These are phyloP conservation scores for Physcomitrellopsis africana DNA, from an alignment of 225 moss, liverwort and hornwort species.

Conservation along the genomic window DNA sequence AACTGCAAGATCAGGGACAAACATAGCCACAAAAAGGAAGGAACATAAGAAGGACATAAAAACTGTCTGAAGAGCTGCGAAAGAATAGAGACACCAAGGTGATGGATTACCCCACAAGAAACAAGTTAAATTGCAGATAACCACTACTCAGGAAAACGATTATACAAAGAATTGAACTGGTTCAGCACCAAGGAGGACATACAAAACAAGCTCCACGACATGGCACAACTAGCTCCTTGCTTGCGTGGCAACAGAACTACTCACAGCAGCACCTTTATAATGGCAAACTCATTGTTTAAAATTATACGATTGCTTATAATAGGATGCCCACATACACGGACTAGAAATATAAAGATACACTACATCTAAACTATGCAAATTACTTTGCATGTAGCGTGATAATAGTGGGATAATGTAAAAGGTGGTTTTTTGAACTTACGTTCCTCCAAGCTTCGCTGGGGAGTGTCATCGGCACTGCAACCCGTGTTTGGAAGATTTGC, in stretches of 20 bases:
- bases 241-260: constrained; percentile 9
- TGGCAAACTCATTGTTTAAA: too few relatives aligned
- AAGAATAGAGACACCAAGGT: background rate
- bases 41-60: constrained; percentile 26
- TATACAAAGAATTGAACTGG: constrained; percentile 2
- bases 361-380: background rate
- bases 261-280: background rate
- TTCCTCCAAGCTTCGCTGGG: constrained; percentile 34
- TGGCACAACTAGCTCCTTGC: background rate
- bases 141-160: background rate
- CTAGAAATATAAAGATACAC: background rate
- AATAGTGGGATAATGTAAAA: background rate
- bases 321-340: constrained; percentile 19
- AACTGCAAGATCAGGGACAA: constrained; percentile 39
- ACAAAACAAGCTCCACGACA: constrained; percentile 17
- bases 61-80: background rate
- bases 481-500: constrained; percentile 26
- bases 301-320: background rate
- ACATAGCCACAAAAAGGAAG: constrained; percentile 12
- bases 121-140: constrained; percentile 20
- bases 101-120: constrained; percentile 2
- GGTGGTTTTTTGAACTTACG: constrained; percentile 31
- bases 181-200: constrained; percentile 3
- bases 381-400: constrained; percentile 1
- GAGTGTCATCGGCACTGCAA: constrained; percentile 26